These are phyloP conservation scores for Arbutus unedo DNA, from an alignment of 148 eudicot genomes.

Conservation along the genomic window DNA sequence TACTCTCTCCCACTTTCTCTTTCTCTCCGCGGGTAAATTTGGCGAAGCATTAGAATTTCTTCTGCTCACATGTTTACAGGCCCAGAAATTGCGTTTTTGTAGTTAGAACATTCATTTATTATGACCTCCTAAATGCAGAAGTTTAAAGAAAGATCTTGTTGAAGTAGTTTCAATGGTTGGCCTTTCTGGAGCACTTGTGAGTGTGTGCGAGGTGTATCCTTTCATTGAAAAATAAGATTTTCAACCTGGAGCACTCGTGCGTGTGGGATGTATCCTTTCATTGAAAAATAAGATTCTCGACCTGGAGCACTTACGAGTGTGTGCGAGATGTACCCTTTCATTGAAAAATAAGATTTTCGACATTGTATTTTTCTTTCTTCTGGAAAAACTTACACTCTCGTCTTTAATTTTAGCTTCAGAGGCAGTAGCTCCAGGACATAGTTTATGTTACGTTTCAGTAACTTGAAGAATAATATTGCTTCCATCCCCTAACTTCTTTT, in stretches of 20 bases:
- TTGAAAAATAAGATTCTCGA: too few species aligned
- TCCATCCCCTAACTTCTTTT: conserved; percentile 37
- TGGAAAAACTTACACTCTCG: not conserved
- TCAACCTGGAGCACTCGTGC: conserved; percentile 1
- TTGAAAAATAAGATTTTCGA: not conserved
- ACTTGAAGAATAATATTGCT: conserved; percentile 5
- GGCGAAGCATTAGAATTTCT: not conserved
- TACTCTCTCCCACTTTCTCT: not conserved
- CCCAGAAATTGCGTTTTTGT: too few species aligned
- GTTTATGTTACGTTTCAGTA: not conserved
- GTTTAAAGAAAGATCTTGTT: conserved; percentile 58
- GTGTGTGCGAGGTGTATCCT: too few species aligned
- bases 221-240: too few species aligned
- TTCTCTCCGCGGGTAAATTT: not conserved
- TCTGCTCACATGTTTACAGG: not conserved
- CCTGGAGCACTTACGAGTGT: conserved; percentile 43
- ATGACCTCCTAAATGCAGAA: conserved; percentile 41
- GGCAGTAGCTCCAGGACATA: not conserved
- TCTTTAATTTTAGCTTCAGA: not conserved
- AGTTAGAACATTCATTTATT: too few species aligned
- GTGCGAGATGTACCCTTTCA: conserved; percentile 75
- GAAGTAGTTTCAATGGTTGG: conserved; percentile 84
- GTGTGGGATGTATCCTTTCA: too few species aligned
- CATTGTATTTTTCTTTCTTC: not conserved
- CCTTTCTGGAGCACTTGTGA: conserved; percentile 44